A percentile compares a stretch with the other conserved stretches of the same genome.
phyloP scores from a whole-genome alignment of 2,329 filamentous ascomycete genomes.

The Sordariomycetes sp. region DNA sequence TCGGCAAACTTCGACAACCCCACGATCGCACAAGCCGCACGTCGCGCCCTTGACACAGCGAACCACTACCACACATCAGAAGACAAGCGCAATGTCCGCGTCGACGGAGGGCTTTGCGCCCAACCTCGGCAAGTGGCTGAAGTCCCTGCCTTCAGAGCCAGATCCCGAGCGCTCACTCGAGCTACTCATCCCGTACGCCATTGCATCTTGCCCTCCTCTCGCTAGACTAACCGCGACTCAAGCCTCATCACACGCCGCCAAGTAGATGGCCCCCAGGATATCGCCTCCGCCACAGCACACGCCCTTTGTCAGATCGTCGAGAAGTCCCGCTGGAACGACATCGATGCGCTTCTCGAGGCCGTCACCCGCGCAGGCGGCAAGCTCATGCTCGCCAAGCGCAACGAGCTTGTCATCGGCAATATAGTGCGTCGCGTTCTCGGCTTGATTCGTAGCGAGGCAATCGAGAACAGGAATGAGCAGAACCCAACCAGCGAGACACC shows the following conservation, averaged over 20 bases:
- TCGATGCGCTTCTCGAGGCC: slow-evolving; percentile 68
- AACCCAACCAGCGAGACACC: slow-evolving; percentile 50
- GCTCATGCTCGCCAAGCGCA: slow-evolving; percentile 74
- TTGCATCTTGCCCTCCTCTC: slow-evolving; percentile 4
- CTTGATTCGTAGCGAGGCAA: slow-evolving; percentile 83
- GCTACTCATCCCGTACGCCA: slow-evolving; percentile 66
- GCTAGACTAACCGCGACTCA: slow-evolving; percentile 1
- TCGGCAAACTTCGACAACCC: too few species aligned
- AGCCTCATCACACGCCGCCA: slow-evolving; percentile 86
- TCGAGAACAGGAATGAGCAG: slow-evolving; percentile 63
- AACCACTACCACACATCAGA: not conserved
- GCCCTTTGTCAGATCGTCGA: slow-evolving; percentile 82
- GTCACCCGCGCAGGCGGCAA: slow-evolving; percentile 71
- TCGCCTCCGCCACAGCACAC: slow-evolving; percentile 84
- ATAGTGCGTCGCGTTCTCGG: slow-evolving; percentile 85
- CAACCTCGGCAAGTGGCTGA: slow-evolving; percentile 68
- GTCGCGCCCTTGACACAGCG: not conserved
- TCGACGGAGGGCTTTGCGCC: slow-evolving; percentile 43
- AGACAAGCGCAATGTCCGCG: slow-evolving; percentile 19
- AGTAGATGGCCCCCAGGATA: slow-evolving; percentile 78
- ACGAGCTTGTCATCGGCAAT: slow-evolving; percentile 88
- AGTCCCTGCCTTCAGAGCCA: slow-evolving; percentile 60
- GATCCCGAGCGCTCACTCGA: slow-evolving; percentile 77
- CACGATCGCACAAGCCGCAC: not conserved
- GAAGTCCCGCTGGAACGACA: slow-evolving; percentile 68